These are phyloP conservation scores for Aegilops speltoides DNA, from an alignment of 176 grass and related monocot genomes.

Conservation along the genomic window DNA sequence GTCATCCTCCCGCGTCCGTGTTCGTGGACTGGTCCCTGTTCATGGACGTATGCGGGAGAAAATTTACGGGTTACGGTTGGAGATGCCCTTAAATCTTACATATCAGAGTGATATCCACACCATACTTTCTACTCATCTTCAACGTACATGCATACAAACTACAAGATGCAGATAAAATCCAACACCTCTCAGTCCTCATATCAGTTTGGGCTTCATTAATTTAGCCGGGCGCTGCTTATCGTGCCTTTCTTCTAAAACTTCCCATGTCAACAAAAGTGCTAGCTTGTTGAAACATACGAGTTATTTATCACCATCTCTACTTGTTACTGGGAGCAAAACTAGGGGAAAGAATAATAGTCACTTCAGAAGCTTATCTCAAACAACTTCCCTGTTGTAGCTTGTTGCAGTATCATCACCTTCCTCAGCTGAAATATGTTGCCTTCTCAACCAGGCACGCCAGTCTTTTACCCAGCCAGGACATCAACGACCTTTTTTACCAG, in stretches of 20 bases:
- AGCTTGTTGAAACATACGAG: no score
- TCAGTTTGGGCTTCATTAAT: no score
- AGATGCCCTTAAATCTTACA: no score
- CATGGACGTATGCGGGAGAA: no score
- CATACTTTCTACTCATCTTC: no score
- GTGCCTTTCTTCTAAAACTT: no score
- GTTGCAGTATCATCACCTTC: slow-evolving; percentile 72
- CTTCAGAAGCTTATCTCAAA: slow-evolving; percentile 85
- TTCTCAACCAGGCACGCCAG: slow-evolving; percentile 85
- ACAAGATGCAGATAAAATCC: neutral
- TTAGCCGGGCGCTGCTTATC: no score
- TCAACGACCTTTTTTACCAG: slow-evolving; percentile 76
- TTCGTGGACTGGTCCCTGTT: no score
- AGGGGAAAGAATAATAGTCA: neutral
- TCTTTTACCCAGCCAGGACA: slow-evolving; percentile 86
- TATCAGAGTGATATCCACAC: no score
- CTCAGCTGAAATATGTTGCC: slow-evolving; percentile 70
- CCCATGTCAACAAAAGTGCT: neutral
- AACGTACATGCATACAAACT: neutral
- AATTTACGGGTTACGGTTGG: no score
- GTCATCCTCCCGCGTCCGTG: no score
- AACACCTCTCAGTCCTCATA: neutral
- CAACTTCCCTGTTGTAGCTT: slow-evolving; percentile 53
- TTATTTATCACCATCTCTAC: neutral
- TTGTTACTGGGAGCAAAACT: neutral